Evolutionary conservation across 2,329 filamentous ascomycete species (phyloP), one percentile per base, ranked within the genome.

Genomic region (Tolypocladium guangdongense): DNA sequence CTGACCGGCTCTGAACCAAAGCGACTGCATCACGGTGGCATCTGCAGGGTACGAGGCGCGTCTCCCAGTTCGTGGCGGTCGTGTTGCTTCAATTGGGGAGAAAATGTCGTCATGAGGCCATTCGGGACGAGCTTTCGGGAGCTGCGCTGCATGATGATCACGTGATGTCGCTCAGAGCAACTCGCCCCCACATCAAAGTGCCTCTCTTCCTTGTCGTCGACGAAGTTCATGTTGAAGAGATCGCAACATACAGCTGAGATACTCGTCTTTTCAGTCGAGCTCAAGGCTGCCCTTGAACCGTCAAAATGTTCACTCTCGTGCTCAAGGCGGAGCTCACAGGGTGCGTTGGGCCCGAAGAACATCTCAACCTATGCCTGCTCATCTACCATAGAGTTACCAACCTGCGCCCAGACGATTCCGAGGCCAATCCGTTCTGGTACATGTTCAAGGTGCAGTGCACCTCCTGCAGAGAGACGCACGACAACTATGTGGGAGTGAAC

Each of bases 371-470:
- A 18, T 18, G 43, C 10, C 10, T 32, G 38, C 49, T 39, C 36
- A 51, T 32, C 36, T 14, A 5, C 24, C 18, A 39, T 63, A 97
- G 93, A 47, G 90, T 99, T 56, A 96, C 90, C 56, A 87, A 93
- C 64, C 83, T 99, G 60, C 85, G 85, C 54, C 93, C 93, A 8
- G 77, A 84, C 60, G 93, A 99, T 69, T 90, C 84, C 7, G 75
- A 84, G 62, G 88, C 88, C 20, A 81, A 80, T 55, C 89, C 90
- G 4, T 99, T 96, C 75, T 95, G 87, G 80, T 99, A 96, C 74
- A 96, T 89, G 50, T 97, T 99, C 81, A 93, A 88, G 67, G 92
- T 99, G 37, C 89, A 96, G 76, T 99, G 93, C 73, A 96, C 90
- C n/a, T 96, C 91, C 52, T 99, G 93, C 71, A 84, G 90, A 56